Evolutionary conservation across 2,329 filamentous ascomycete species (phyloP).

Genomic region (Aspergillus ruber): DNA sequence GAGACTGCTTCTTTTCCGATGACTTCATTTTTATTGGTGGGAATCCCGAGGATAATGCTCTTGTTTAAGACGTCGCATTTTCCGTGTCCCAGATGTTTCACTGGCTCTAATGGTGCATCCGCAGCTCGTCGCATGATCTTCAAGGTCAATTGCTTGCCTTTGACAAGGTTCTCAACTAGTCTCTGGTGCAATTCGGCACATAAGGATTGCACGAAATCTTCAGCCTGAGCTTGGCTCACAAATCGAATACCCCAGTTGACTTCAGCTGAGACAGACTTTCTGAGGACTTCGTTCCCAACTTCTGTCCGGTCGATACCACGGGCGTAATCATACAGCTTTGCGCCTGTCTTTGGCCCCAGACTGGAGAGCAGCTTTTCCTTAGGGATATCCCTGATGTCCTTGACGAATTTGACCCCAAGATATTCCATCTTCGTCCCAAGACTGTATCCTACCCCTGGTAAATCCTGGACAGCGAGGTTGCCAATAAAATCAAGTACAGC

Average conservation of each 20-base stretch:
- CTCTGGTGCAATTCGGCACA: constrained; percentile 79
- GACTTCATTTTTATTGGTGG: constrained; percentile 66
- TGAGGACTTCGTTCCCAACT: constrained; percentile 75
- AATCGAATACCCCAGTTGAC: constrained; percentile 98
- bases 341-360: constrained; percentile 86
- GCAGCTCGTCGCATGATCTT: constrained; percentile 86
- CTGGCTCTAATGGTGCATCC: constrained; percentile 83
- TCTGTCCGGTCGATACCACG: constrained; percentile 80
- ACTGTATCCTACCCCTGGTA: constrained; percentile 90
- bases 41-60: constrained; percentile 71
- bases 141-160: constrained; percentile 80
- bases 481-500: constrained; percentile 71
- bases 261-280: constrained; percentile 94
- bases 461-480: constrained; percentile 66
- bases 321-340: constrained; percentile 83
- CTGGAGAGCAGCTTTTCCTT: constrained; percentile 67
- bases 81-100: constrained; percentile 90
- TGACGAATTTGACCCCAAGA: constrained; percentile 72
- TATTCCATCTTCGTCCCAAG: constrained; percentile 84
- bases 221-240: constrained; percentile 81
- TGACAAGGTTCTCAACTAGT: constrained; percentile 74
- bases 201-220: constrained; percentile 81
- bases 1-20: constrained; percentile 79
- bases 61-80: constrained; percentile 95
- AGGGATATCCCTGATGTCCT: constrained; percentile 69